Evolutionary conservation across 1,284 basidiomycete species (phyloP), one percentile per base, ranked within the genome.

Genomic region (Rhizoctonia solani): DNA sequence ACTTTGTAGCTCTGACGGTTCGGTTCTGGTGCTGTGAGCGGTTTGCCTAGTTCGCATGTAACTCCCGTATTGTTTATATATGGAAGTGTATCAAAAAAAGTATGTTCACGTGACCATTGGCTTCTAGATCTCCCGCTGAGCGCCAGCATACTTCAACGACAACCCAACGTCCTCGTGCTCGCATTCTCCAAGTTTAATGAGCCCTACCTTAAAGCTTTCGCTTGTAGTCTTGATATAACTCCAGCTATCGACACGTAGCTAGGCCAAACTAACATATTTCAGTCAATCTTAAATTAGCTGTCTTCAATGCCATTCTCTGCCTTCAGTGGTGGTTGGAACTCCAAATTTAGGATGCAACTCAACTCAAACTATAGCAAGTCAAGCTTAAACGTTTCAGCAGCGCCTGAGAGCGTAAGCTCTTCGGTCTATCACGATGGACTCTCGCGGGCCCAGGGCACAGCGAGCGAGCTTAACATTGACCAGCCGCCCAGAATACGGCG

Each of bases 281-380:
- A 16, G 41, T 44, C 41, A 6, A 16, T 21, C 5, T n/a, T 44
- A 6, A 27, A 21, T 34, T 54, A 54, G 21, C 34, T 37, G 19
- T 42, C 34, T 23, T 30, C 63, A 14, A 66, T 66, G 63, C 63
- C 63, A 39, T 30, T 34, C 30, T 34, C 32, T 4, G 32, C 32
- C 32, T 34, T 34, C 32, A 4, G 4, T 11, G n/a, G n/a, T n/a
- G 32, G 32, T 34, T 66, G 50, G 61, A 39, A 47, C 19, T n/a
- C 19, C 19, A 66, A 55, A 39, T 47, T 66, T 3, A 47, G 44
- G 32, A 46, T n/a, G 25, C 37, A 23, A 11, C 47, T 52, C 27
- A 53, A 44, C n/a, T 47, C 63, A 25, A 66, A 49, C 44, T 42
- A 30, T 9, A 66, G 63, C 42, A 66, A 66, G 47, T 47, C 52